phyloP scores from a whole-genome alignment of 2,329 filamentous ascomycete genomes.

The Fusarium heterosporum region DNA sequence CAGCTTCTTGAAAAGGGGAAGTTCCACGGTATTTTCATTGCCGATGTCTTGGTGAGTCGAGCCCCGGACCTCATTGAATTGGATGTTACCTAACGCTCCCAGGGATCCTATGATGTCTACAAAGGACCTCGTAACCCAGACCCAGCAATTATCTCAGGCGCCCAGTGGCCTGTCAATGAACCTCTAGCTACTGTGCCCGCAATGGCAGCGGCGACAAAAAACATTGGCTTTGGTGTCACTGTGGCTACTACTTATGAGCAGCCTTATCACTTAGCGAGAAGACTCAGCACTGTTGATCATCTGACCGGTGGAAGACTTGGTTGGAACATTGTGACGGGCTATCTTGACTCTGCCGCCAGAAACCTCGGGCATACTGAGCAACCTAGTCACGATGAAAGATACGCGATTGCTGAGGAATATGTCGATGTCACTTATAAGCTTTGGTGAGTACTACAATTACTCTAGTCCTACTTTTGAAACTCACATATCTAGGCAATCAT shows the following conservation, averaged over 20 bases:
- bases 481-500: slow-evolving; percentile 58
- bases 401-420: slow-evolving; percentile 73
- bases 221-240: slow-evolving; percentile 76
- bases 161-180: slow-evolving; percentile 79
- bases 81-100: not conserved
- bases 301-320: slow-evolving; percentile 69
- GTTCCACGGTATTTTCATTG: slow-evolving; percentile 75
- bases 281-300: slow-evolving; percentile 76
- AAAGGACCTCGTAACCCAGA: slow-evolving; percentile 64
- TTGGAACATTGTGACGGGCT: slow-evolving; percentile 72
- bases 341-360: slow-evolving; percentile 75
- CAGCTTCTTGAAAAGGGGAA: slow-evolving; percentile 70
- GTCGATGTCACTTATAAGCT: slow-evolving; percentile 74
- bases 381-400: slow-evolving; percentile 72
- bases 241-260: slow-evolving; percentile 78
- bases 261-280: slow-evolving; percentile 74
- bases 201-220: slow-evolving; percentile 77
- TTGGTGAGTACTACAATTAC: slow-evolving; percentile 51
- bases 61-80: rapidly evolving
- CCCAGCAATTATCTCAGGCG: slow-evolving; percentile 70
- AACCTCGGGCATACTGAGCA: slow-evolving; percentile 72
- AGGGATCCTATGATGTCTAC: slow-evolving; percentile 77
- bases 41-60: slow-evolving; percentile 66
- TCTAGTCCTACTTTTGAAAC: rapidly evolving
- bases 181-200: slow-evolving; percentile 73